These are phyloP conservation scores for Diutina pseudorugosa DNA, from an alignment of 1,139 yeast genomes.

Conservation along the genomic window DNA sequence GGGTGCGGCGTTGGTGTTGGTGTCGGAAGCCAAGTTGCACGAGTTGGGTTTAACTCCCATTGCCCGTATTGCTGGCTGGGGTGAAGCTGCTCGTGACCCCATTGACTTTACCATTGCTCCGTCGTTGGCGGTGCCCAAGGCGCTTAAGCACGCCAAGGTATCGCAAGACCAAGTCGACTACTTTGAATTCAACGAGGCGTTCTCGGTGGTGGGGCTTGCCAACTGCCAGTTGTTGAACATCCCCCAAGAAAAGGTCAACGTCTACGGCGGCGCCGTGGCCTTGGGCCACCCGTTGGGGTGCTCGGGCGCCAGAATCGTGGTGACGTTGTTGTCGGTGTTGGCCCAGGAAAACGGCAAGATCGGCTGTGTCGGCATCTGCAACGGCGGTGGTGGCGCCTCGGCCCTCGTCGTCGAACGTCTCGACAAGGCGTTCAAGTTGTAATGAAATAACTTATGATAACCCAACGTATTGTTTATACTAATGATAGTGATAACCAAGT, in stretches of 20 bases:
- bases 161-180: constrained; percentile 50
- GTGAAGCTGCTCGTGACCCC: constrained; percentile 94
- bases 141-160: constrained; percentile 75
- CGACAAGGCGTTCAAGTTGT: constrained; percentile 15
- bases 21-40: constrained; percentile 68
- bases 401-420: constrained; percentile 10
- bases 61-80: constrained; percentile 88
- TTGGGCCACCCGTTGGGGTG: constrained; percentile 96
- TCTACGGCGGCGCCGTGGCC: constrained; percentile 97
- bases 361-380: constrained; percentile 94
- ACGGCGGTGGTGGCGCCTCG: constrained; percentile 98
- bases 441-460: constrained; percentile 4
- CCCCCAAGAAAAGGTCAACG: constrained; percentile 64
- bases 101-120: constrained; percentile 94
- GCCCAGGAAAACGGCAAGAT: constrained; percentile 74
- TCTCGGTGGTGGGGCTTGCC: constrained; percentile 90
- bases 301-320: constrained; percentile 91
- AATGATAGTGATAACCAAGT: too few relatives aligned
- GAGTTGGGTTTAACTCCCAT: constrained; percentile 81
- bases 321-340: constrained; percentile 68
- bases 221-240: constrained; percentile 65
- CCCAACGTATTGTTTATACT: too few relatives aligned
- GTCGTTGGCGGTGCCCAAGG: constrained; percentile 87
- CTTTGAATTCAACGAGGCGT: constrained; percentile 94
- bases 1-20: constrained; percentile 86